Evolutionary conservation across 257 asterid genomes (phyloP).

Genomic region (Nicotiana otophora): DNA sequence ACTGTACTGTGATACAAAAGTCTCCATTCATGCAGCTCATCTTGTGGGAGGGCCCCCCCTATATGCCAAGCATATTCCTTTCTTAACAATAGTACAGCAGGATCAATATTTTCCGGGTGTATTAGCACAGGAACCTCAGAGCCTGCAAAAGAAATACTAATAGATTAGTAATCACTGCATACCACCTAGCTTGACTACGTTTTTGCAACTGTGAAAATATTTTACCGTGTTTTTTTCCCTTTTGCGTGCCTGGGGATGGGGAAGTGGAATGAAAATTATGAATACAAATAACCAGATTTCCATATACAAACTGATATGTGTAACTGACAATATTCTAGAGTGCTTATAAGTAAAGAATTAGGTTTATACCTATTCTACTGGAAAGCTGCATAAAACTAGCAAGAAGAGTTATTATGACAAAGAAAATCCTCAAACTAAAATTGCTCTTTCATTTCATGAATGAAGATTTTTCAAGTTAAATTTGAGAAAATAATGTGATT

Average conservation of each 20-base stretch:
- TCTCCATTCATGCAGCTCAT: conserved; percentile 72
- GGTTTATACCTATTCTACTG: not conserved
- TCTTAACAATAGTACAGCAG: conserved; percentile 50
- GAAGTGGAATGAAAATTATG: not conserved
- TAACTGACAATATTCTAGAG: not conserved
- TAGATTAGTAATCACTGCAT: not conserved
- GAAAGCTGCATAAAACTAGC: not conserved
- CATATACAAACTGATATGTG: not conserved
- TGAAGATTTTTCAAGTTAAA: not conserved
- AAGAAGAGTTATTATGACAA: not conserved
- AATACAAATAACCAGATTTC: not conserved
- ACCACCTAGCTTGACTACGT: not conserved
- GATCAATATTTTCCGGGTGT: conserved; percentile 37
- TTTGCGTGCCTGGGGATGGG: not conserved
- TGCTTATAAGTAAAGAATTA: not conserved
- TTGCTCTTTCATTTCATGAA: not conserved
- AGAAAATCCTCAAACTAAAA: not conserved
- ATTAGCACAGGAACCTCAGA: conserved; percentile 60
- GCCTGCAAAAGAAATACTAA: conserved; percentile 38
- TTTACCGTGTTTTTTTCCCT: not conserved
- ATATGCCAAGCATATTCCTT: conserved; percentile 90
- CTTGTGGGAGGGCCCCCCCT: conserved; percentile 68
- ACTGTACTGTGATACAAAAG: conserved; percentile 77
- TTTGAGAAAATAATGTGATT: not conserved
- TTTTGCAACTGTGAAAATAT: not conserved